Evolutionary conservation across 441 rosid species (phyloP).

Genomic region (Croton laevigatus): DNA sequence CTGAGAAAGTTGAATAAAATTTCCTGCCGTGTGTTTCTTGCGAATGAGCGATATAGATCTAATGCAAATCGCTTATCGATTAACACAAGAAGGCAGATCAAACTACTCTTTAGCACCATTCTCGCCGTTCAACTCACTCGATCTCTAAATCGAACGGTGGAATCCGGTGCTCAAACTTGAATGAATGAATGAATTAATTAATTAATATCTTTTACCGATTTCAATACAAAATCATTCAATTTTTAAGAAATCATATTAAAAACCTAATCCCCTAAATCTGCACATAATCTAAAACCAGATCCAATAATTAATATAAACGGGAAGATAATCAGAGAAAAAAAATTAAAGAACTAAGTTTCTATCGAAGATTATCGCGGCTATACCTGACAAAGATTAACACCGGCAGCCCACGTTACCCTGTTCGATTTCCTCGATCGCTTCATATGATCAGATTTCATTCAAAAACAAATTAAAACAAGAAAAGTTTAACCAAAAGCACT

Average conservation of each 20-base stretch:
- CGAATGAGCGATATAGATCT: neutral
- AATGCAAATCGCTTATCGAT: neutral
- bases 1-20: neutral
- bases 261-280: too few relatives aligned
- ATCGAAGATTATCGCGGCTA: conserved; percentile 21
- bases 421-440: conserved; percentile 53
- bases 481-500: neutral
- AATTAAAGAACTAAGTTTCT: neutral
- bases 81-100: neutral
- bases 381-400: conserved; percentile 62
- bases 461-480: neutral
- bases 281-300: neutral
- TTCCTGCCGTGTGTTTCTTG: neutral
- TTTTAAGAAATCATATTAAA: too few relatives aligned
- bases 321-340: neutral
- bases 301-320: neutral
- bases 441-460: conserved; percentile 27
- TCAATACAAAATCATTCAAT: too few relatives aligned
- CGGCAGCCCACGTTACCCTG: conserved; percentile 61
- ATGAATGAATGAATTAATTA: too few relatives aligned
- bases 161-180: neutral
- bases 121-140: conserved; percentile 15
- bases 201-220: neutral
- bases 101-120: conserved; percentile 10
- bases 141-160: conserved; percentile 14